Evolutionary conservation across 768 basidiomycete species (phyloP), one percentile per base, ranked within the genome.

Genomic region (Chalciporus chontae): DNA sequence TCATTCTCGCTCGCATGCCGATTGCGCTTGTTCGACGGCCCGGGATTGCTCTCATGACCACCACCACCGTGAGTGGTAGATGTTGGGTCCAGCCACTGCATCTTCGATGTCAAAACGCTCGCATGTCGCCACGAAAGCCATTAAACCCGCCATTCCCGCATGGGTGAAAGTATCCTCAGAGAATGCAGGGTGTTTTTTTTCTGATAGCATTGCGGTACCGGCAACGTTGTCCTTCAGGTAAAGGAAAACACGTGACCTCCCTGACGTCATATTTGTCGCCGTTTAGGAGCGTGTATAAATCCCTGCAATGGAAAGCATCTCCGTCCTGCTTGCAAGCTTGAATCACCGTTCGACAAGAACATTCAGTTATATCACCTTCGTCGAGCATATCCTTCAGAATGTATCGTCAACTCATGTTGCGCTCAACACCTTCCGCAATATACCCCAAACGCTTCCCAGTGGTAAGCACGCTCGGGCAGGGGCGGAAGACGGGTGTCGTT

Each of bases 51-150:
- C 29, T n/a, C 34, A 36, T 3, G n/a, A n/a, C 34, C 6, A 14
- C 34, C 14, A n/a, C 34, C n/a, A n/a, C n/a, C n/a, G n/a, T n/a
- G n/a, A n/a, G n/a, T n/a, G n/a, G 32, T 34, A 14, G 32, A 34
- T 34, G 15, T 34, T 34, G 32, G 32, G 32, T 34, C 32, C 32
- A 0, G 94, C 94, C 19, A 97, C n/a, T n/a, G n/a, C 64, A 48
- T 98, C 96, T 47, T 95, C 90, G 13, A 79, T 66, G 45, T 90
- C 92, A 56, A 89, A 98, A 53, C 87, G 87, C 31, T 96, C 94
- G 19, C 86, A 80, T 0, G 91, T 93, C 5, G 94, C 94, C 85
- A 93, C 95, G 56, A 97, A 84, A 18, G 92, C 90, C 91, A 94
- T 94, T 31, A 97, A 66, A 0, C 92, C 95, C 0, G 96, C 95